Conservation (phyloP, 108 stramenopile genomes). For the Discostella stelligeroides region DNA sequence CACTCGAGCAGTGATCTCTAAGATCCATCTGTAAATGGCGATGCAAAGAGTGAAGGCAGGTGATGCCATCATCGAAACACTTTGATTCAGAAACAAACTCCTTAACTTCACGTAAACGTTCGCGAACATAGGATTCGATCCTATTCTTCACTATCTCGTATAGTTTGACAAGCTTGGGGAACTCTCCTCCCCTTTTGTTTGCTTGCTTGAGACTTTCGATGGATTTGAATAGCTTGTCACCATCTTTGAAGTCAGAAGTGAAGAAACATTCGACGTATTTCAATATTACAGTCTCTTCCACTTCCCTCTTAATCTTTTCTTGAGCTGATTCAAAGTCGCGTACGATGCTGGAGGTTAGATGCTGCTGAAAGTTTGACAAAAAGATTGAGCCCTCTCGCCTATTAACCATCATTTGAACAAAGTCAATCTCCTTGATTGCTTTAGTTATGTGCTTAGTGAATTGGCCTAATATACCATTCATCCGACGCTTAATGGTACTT, state of each 20-base stretch:
- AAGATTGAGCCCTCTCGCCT: conserved; percentile 12
- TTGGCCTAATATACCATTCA: background rate
- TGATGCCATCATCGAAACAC: no score
- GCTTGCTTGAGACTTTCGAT: conserved; percentile 45
- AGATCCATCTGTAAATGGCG: conserved; percentile 30
- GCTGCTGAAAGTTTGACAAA: conserved; percentile 1
- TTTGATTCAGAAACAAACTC: conserved; percentile 24
- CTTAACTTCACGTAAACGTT: conserved; percentile 8
- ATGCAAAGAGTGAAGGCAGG: conserved; percentile 17
- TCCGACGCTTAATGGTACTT: background rate
- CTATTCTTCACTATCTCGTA: conserved; percentile 31
- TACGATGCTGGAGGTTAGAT: background rate
- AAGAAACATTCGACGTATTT: conserved; percentile 20
- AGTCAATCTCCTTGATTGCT: conserved; percentile 25
- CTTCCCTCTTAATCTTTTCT: conserved; percentile 4
- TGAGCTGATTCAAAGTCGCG: background rate
- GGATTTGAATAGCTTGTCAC: conserved; percentile 27
- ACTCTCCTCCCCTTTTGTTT: conserved; percentile 22
- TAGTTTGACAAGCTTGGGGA: conserved; percentile 20
- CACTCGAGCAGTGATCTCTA: conserved; percentile 21
- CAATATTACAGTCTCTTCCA: conserved; percentile 1
- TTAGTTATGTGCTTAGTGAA: background rate
- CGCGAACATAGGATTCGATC: conserved; percentile 19
- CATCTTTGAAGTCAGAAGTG: conserved; percentile 17
- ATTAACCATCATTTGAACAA: conserved; percentile 7